Conservation (phyloP, 345 rosid genomes). For the Acer yangbiense region DNA sequence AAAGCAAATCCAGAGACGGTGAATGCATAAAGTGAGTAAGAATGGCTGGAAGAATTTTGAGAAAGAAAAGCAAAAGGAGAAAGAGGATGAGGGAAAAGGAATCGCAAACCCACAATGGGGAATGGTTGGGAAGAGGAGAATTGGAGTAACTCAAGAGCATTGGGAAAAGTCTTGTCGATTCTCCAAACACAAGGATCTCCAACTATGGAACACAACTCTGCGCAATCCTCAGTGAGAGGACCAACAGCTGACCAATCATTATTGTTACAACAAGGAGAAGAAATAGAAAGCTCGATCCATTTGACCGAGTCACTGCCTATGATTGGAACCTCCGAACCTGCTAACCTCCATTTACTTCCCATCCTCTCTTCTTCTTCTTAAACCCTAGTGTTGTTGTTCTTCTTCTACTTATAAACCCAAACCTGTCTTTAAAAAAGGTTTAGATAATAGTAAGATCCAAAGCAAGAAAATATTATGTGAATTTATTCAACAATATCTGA, state of each 20-base stretch:
- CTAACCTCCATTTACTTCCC: conserved; percentile 27
- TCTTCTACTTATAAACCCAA: background rate
- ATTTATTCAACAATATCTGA: no score
- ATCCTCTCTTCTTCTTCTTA: conserved; percentile 1
- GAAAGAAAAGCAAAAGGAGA: conserved; percentile 70
- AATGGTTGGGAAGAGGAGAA: conserved; percentile 51
- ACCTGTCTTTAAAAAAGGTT: no score
- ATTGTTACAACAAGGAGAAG: conserved; percentile 28
- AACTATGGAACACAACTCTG: conserved; percentile 43
- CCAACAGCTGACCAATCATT: conserved; percentile 23
- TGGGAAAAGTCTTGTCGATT: conserved; percentile 49
- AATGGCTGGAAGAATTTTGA: conserved; percentile 14
- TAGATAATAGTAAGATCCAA: no score
- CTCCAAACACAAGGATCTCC: conserved; percentile 60
- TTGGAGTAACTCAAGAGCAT: conserved; percentile 63
- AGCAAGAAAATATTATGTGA: no score
- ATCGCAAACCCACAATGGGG: conserved; percentile 58
- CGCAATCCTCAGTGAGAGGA: conserved; percentile 49
- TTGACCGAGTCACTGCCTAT: conserved; percentile 62
- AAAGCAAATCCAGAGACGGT: conserved; percentile 72
- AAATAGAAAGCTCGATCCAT: conserved; percentile 66
- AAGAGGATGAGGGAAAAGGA: conserved; percentile 60
- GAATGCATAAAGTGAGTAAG: conserved; percentile 55
- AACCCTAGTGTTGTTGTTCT: conserved; percentile 14
- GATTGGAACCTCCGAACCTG: conserved; percentile 77